Percentiles rank a stretch among this genome's conserved stretches.
Evolutionary conservation across 257 asterid genomes (phyloP).

Genomic region (Verbena officinalis): DNA sequence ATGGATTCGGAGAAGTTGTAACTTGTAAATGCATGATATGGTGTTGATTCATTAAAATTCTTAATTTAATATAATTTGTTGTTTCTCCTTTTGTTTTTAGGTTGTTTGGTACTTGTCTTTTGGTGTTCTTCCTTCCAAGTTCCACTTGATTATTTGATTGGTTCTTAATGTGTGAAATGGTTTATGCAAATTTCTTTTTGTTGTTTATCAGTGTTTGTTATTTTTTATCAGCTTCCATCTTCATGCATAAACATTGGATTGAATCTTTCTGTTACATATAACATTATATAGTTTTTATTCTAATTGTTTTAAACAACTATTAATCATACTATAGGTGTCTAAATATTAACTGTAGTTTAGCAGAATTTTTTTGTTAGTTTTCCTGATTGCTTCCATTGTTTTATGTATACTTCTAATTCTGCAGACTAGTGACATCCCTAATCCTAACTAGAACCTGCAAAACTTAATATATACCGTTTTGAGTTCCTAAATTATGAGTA

Average conservation of each 20-base stretch:
- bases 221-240: neutral
- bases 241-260: neutral
- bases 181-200: neutral
- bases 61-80: neutral
- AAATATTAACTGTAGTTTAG: no score
- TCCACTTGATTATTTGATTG: neutral
- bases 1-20: neutral
- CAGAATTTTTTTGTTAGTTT: no score
- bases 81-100: neutral
- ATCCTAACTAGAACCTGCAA: no score
- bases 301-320: no score
- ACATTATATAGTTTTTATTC: neutral
- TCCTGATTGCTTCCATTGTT: no score
- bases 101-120: neutral
- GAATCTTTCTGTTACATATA: neutral
- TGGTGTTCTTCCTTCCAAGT: neutral
- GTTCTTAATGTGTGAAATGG: conserved; percentile 7
- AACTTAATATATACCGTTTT: no score
- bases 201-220: neutral
- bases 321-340: no score
- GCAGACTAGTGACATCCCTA: no score
- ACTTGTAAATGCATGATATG: neutral
- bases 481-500: no score
- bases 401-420: no score
- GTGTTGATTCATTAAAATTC: neutral